Conservation (phyloP, 805 yeast species). For the Wickerhamomyces canadensis region DNA sequence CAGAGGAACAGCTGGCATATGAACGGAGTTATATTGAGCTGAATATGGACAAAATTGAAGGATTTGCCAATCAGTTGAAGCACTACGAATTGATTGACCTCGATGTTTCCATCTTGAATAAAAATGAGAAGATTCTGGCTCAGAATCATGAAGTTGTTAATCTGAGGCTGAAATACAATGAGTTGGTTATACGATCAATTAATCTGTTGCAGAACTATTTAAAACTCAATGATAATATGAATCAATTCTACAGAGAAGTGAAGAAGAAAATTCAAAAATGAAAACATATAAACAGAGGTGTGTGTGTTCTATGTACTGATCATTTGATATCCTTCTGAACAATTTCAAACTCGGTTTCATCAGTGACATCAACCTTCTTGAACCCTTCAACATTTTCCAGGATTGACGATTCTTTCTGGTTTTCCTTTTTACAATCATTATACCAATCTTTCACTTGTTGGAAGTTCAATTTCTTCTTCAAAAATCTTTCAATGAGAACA, state of each 20-base stretch:
- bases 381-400: too few relatives aligned
- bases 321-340: too few relatives aligned
- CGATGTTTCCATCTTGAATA: not conserved
- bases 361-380: too few relatives aligned
- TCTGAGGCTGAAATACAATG: constrained; percentile 18
- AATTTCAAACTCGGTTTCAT: too few relatives aligned
- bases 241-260: constrained; percentile 1
- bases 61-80: not conserved
- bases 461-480: constrained; percentile 3
- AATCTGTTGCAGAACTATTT: constrained; percentile 20
- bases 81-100: too few relatives aligned
- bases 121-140: not conserved
- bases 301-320: too few relatives aligned
- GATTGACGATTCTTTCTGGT: too few relatives aligned
- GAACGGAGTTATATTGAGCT: not conserved
- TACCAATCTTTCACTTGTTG: not conserved
- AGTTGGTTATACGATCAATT: constrained; percentile 17
- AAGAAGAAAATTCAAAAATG: too few relatives aligned
- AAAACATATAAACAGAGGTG: too few relatives aligned
- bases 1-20: not conserved
- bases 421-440: not conserved
- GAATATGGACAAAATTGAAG: not conserved
- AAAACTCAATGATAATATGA: constrained; percentile 16
- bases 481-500: too few relatives aligned
- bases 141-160: constrained; percentile 3